Conservation (phyloP, 176 grass and related monocot species). For the Melocanna baccifera region DNA sequence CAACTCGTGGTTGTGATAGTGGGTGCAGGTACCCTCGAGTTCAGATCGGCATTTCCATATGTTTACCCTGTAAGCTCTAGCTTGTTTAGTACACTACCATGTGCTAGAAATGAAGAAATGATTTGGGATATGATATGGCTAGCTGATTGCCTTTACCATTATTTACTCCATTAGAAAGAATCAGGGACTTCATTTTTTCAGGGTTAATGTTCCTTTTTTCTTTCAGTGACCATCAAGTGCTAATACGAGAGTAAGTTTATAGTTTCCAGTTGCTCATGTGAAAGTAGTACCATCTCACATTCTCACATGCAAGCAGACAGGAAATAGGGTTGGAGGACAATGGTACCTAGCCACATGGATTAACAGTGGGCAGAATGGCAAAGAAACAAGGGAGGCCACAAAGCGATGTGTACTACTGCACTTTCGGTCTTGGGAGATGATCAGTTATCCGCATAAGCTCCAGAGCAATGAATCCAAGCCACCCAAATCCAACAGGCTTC, state of each 20-base stretch:
- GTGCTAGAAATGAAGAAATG: background rate
- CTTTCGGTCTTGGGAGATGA: background rate
- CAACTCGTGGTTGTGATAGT: too few relatives aligned
- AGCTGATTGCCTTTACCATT: background rate
- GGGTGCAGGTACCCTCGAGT: too few relatives aligned
- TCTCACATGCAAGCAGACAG: background rate
- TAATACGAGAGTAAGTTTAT: background rate
- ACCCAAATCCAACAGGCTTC: background rate
- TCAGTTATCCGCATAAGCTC: slow-evolving; percentile 29
- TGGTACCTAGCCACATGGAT: slow-evolving; percentile 31
- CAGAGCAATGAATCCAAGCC: slow-evolving; percentile 29
- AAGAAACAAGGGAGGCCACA: slow-evolving; percentile 3
- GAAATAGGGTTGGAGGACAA: background rate
- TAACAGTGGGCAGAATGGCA: slow-evolving; percentile 27
- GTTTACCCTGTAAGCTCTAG: background rate
- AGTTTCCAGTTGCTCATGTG: background rate
- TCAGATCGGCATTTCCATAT: too few relatives aligned
- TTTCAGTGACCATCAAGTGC: background rate
- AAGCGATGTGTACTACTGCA: slow-evolving; percentile 1
- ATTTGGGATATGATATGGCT: background rate
- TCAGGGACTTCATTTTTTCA: background rate
- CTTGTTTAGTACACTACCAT: background rate
- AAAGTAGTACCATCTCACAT: background rate
- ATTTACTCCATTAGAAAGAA: background rate
- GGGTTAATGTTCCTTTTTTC: background rate